phyloP scores from a whole-genome alignment of 176 grass and related monocot genomes.

The Bromus sterilis region DNA sequence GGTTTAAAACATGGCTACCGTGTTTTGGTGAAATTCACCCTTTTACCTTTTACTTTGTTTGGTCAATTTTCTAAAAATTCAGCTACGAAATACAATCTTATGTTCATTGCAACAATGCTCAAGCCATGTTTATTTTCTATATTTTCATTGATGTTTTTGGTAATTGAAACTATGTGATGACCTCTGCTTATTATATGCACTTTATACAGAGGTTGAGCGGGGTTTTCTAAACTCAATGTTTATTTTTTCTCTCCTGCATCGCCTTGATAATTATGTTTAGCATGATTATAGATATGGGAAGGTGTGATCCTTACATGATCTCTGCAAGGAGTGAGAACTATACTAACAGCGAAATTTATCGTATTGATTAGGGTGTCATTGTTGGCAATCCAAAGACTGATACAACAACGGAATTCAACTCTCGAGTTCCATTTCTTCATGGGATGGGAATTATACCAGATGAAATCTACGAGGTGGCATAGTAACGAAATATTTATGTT shows the following conservation, averaged over 20 bases:
- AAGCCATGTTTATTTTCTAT: neutral
- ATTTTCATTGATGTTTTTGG: neutral
- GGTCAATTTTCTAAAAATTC: neutral
- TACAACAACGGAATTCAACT: neutral
- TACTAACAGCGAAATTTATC: neutral
- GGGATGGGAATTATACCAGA: conserved; percentile 47
- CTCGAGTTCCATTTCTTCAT: conserved; percentile 30
- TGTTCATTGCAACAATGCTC: neutral
- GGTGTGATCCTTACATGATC: neutral
- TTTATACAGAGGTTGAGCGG: neutral
- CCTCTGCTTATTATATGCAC: neutral
- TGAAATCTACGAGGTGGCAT: conserved; percentile 44
- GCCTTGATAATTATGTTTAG: neutral
- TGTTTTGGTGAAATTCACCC: neutral
- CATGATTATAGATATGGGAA: neutral
- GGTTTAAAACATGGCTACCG: too few relatives aligned
- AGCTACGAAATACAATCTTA: neutral
- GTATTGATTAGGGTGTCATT: conserved; percentile 30
- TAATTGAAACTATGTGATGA: neutral
- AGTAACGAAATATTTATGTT: too few relatives aligned
- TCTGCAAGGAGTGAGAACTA: neutral
- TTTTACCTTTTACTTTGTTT: neutral
- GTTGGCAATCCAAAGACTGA: conserved; percentile 39
- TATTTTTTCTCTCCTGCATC: neutral
- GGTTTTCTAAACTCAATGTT: neutral